Percentiles rank a stretch among this genome's conserved stretches.
Evolutionary conservation across 441 rosid genomes (phyloP).

Genomic region (Adansonia gregorii): DNA sequence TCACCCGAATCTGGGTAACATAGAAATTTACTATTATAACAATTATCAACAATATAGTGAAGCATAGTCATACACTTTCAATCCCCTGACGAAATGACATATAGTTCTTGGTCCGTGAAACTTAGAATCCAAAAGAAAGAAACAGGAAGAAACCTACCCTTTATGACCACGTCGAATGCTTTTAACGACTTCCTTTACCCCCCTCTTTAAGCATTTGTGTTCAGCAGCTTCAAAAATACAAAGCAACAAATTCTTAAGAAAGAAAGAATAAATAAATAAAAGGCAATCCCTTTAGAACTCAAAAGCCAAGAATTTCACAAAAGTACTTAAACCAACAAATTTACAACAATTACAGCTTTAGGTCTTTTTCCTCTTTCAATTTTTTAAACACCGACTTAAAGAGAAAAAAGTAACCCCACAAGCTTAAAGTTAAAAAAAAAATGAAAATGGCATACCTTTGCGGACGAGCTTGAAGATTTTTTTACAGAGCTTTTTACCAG

Average conservation of each 20-base stretch:
- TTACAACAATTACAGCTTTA: not conserved
- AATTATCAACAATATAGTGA: not conserved
- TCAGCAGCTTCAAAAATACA: constrained; percentile 63
- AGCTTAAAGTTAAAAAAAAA: too few relatives aligned
- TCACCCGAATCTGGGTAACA: not conserved
- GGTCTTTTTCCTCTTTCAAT: not conserved
- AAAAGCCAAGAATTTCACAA: not conserved
- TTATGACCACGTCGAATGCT: constrained; percentile 83
- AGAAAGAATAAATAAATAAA: not conserved
- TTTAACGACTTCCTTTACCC: constrained; percentile 94
- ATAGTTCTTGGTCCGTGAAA: not conserved
- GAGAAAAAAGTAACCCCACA: too few relatives aligned
- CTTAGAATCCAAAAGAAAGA: not conserved
- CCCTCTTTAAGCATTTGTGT: constrained; percentile 88
- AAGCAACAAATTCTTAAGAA: not conserved
- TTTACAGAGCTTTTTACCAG: constrained; percentile 91
- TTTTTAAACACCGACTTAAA: too few relatives aligned
- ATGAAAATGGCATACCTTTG: constrained; percentile 49
- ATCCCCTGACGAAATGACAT: not conserved
- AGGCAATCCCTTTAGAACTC: not conserved
- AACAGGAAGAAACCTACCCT: constrained; percentile 51
- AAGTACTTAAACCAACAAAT: not conserved
- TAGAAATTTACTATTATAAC: not conserved
- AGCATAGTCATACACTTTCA: not conserved
- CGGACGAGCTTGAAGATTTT: constrained; percentile 85